phyloP scores from a whole-genome alignment of 345 rosid genomes.

The Zanthoxylum bungeanum region DNA sequence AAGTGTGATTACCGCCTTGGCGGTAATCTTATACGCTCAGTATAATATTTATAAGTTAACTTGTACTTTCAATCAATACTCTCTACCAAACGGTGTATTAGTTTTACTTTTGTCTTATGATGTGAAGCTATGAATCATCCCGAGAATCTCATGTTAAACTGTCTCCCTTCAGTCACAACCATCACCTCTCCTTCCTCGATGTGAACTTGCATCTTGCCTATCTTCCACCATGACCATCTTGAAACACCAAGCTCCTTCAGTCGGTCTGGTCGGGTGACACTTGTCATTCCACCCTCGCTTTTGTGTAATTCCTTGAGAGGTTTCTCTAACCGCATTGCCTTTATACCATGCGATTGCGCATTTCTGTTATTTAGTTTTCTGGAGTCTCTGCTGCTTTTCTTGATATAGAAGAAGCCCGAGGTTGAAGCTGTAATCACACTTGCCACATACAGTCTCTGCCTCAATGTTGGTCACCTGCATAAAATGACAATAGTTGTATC shows the following conservation, averaged over 20 bases:
- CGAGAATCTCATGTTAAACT: constrained; percentile 66
- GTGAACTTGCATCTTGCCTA: constrained; percentile 82
- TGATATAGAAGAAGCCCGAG: constrained; percentile 22
- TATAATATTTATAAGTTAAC: too few relatives aligned
- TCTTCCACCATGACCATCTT: constrained; percentile 85
- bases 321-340: constrained; percentile 61
- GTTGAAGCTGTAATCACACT: constrained; percentile 38
- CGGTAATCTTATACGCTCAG: too few relatives aligned
- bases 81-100: too few relatives aligned
- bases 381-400: constrained; percentile 18
- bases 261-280: constrained; percentile 50
- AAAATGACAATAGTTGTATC: neutral
- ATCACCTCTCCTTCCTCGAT: constrained; percentile 97
- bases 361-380: constrained; percentile 5
- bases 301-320: constrained; percentile 74
- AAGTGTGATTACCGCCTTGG: neutral
- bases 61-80: too few relatives aligned
- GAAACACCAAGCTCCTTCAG: constrained; percentile 72
- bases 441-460: constrained; percentile 28
- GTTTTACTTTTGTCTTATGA: too few relatives aligned
- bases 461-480: constrained; percentile 11
- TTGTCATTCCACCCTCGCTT: constrained; percentile 69
- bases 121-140: too few relatives aligned
- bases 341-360: constrained; percentile 27
- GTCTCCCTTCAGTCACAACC: constrained; percentile 86